phyloP scores from a whole-genome alignment of 75 land plant genomes.

The Chamaecyparis obtusa region DNA sequence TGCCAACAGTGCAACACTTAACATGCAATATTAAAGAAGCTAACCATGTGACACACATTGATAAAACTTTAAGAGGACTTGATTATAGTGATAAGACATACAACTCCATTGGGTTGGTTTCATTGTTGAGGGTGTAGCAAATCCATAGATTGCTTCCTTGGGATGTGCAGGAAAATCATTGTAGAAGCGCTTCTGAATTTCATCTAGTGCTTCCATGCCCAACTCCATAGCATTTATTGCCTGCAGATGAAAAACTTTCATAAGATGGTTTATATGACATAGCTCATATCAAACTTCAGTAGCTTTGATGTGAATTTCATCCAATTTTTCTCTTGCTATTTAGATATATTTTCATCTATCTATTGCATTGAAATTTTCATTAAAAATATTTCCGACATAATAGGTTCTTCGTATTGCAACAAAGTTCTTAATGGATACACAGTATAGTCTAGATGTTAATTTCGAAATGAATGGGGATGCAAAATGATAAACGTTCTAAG shows the following conservation, averaged over 20 bases:
- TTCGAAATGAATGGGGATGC: too few species aligned
- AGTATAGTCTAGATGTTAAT: too few species aligned
- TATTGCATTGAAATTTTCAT: too few species aligned
- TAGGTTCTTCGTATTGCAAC: too few species aligned
- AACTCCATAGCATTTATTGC: constrained; percentile 86
- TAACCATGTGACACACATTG: background rate
- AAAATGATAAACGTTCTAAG: too few species aligned
- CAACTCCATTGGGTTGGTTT: constrained; percentile 93
- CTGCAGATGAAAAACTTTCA: constrained; percentile 29
- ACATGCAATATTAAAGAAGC: constrained; percentile 2
- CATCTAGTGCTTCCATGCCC: constrained; percentile 83
- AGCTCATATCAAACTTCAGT: background rate
- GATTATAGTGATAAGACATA: constrained; percentile 23
- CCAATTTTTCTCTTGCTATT: too few species aligned
- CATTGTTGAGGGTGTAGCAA: constrained; percentile 97
- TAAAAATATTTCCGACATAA: too few species aligned
- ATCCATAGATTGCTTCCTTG: constrained; percentile 67
- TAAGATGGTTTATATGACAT: background rate
- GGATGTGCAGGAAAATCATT: constrained; percentile 87
- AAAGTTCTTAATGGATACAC: too few species aligned
- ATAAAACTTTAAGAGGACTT: background rate
- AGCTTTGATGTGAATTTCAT: background rate
- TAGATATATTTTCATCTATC: too few species aligned
- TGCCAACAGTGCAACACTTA: background rate
- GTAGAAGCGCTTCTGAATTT: constrained; percentile 76